Base-by-base conservation (phyloP, 2,329 filamentous ascomycete species). In the Coniochaeta ligniaria region DNA sequence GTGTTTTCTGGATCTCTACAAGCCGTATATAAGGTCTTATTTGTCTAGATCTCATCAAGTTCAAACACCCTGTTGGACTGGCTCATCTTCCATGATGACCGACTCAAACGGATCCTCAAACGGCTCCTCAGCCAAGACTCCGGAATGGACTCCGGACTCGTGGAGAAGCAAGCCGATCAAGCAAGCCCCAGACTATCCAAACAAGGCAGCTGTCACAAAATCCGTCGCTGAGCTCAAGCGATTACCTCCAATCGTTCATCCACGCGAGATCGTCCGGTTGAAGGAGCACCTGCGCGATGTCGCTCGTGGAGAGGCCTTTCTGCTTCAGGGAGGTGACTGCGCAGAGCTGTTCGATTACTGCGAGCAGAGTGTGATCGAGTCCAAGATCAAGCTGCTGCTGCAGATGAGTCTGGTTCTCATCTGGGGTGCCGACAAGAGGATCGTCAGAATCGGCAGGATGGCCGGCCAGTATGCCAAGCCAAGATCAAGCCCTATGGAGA, bases 301-400 rank as follows among this genome's bases (percentile, higher is more conserved):
- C 6, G 95, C 95, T 6, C 79, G 90, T 38, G 95, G 95, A 36
- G 92, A 94, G 66, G 91, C 94, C 14, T 98, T 99, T 73, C 81
- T 99, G 11, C 85, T 99, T 4, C 95, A 99, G 77, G 95, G 95
- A 62, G 95, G 94, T 64, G 95, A 99, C 76, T 99, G 95, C 71
- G 95, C 95, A 17, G 95, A 99, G 78, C 83, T 98, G 11, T 99
- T 99, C 70, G 92, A 95, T 74, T 99, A 99, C 80, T 99, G 95
- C 75, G 88, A 90, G 68, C 89, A 92, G 72, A 83, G 84, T 16
- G 89, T 90, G 65, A 97, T 99, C 67, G 92, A 98, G 76, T 89
- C 91, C 64, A 99, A 98, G 80, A 92, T 98, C 75, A 98, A 98
- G 78, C 84, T 99, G 28, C 83, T 99, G 33, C 80, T 99, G 62